These are phyloP conservation scores for Thalassiosira exigua DNA, from an alignment of 352 stramenopile genomes.

Conservation along the genomic window DNA sequence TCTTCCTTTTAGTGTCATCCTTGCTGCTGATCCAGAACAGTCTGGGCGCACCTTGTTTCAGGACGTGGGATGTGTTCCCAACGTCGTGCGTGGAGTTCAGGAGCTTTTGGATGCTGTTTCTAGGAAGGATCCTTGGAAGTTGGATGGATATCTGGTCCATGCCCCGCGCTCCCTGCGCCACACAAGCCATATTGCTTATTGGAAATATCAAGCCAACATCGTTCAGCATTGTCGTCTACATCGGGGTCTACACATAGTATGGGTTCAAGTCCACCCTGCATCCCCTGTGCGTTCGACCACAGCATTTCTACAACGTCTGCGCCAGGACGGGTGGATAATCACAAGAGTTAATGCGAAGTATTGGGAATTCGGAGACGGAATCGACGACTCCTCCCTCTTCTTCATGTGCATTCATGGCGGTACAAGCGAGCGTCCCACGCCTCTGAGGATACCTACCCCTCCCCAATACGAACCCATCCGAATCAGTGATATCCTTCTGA, in stretches of 20 bases:
- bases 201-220: conserved; percentile 19
- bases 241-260: neutral
- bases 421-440: too few species aligned
- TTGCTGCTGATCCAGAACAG: neutral
- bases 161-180: neutral
- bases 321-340: too few species aligned
- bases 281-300: too few species aligned
- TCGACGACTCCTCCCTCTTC: too few species aligned
- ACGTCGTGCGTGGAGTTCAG: neutral
- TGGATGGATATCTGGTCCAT: conserved; percentile 39
- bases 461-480: too few species aligned
- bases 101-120: neutral
- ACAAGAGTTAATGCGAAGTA: too few species aligned
- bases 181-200: neutral
- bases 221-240: neutral
- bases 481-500: too few species aligned
- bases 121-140: neutral
- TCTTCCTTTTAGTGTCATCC: neutral
- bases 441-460: too few species aligned
- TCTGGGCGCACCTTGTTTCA: conserved; percentile 10
- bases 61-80: neutral
- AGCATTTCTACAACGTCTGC: too few species aligned
- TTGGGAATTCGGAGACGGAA: too few species aligned
- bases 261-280: neutral
- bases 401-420: too few species aligned